These are phyloP conservation scores for Entoloma clypeatum DNA, from an alignment of 1,284 basidiomycete species.

Conservation along the genomic window DNA sequence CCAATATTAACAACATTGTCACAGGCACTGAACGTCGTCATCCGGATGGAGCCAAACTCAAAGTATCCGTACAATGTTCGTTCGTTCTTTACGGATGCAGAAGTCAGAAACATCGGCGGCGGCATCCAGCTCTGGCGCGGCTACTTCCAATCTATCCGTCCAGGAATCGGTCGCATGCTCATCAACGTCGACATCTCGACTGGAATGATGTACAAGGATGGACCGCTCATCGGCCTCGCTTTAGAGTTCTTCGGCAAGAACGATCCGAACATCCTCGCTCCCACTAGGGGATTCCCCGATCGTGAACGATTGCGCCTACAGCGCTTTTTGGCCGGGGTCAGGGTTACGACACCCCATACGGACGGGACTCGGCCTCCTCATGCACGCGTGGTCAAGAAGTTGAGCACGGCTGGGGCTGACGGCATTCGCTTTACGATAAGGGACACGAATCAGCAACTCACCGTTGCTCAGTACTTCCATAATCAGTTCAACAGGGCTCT, in stretches of 20 bases:
- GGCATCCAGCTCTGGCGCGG: conserved; percentile 46
- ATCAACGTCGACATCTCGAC: conserved; percentile 77
- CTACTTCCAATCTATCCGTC: conserved; percentile 59
- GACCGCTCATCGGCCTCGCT: conserved; percentile 45
- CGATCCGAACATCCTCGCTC: conserved; percentile 38
- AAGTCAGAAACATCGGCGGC: conserved; percentile 22
- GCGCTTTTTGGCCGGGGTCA: conserved; percentile 52
- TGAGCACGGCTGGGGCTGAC: conserved; percentile 47
- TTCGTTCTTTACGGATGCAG: conserved; percentile 56
- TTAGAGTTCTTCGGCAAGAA: conserved; percentile 46
- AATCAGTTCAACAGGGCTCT: conserved; percentile 43
- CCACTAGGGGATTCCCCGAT: conserved; percentile 41
- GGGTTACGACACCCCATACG: conserved; percentile 42
- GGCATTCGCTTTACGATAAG: conserved; percentile 45
- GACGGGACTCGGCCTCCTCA: conserved; percentile 30
- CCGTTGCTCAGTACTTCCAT: conserved; percentile 60
- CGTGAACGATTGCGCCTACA: conserved; percentile 52
- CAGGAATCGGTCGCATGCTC: conserved; percentile 57
- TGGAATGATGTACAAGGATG: conserved; percentile 63
- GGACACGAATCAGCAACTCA: conserved; percentile 40
- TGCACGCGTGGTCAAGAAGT: conserved; percentile 48
- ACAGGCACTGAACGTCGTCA: conserved; percentile 67
- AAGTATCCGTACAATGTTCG: conserved; percentile 67
- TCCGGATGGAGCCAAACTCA: conserved; percentile 66
- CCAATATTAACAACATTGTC: conserved; percentile 1